Evolutionary conservation across 163 green algal genomes (phyloP), one percentile per base, ranked within the genome.

Genomic region (Chlorella variabilis): DNA sequence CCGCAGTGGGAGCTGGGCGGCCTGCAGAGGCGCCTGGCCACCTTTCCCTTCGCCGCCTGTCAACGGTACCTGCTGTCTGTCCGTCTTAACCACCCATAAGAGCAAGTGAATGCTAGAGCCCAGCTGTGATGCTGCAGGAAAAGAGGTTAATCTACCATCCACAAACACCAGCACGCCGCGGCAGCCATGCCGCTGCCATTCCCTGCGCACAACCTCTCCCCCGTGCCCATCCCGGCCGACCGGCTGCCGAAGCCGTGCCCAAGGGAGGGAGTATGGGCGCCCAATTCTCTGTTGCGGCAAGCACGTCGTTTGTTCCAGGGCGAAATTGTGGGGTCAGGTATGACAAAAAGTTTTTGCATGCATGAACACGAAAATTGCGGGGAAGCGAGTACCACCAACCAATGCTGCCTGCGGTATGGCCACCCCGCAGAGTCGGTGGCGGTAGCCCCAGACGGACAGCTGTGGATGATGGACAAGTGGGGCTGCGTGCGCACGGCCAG

Each of bases 401-500:
- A n/a, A n/a, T n/a, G n/a, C n/a, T n/a, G n/a, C n/a, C n/a, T n/a
- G n/a, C n/a, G n/a, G n/a, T n/a, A n/a, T n/a, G n/a, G n/a, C n/a
- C n/a, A n/a, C n/a, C n/a, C n/a, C 25, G 51, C 82, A 87, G 91
- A 95, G 85, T 87, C 83, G 1, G 86, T 95, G 27, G 77, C 88
- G 0, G 75, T 94, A 3, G 42, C 27, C 23, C 70, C 73, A 27
- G 78, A 89, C 23, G 87, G 84, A 56, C 75, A 39, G 27, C 63
- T 90, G 27, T 81, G 75, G 49, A 73, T 95, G 77, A 62, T 92
- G 4, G 92, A 96, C 82, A 89, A 89, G 56, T 92, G 76, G 42
- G 89, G 88, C 42, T 75, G 82, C 17, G 36, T 92, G 41, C 84
- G 39, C 39, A 69, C 74, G 20, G 88, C 74, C 51, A 68, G 31